Percentiles rank a stretch among this genome's conserved stretches.
Evolutionary conservation across 2,329 filamentous ascomycete species (phyloP).

Genomic region (Fusarium buxicola): DNA sequence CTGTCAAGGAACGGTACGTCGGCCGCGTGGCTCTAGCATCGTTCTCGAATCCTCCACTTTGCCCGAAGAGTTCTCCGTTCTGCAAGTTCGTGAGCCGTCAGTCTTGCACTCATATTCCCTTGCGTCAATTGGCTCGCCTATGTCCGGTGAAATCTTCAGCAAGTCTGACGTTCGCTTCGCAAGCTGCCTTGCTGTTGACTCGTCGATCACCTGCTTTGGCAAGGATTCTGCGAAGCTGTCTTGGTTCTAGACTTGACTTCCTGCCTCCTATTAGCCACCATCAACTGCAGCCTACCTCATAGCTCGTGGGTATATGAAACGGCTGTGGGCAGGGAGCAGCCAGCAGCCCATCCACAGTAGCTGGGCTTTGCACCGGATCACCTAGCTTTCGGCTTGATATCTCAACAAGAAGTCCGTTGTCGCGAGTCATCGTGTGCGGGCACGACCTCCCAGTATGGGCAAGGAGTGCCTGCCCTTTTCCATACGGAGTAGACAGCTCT

Average conservation of each 20-base stretch:
- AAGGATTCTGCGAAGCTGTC: conserved; percentile 21
- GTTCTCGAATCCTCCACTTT: conserved; percentile 23
- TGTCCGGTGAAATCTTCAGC: neutral
- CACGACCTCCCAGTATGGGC: conserved; percentile 3
- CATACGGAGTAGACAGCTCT: conserved; percentile 4
- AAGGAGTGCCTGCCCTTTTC: neutral
- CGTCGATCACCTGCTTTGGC: conserved; percentile 21
- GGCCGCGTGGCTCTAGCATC: conserved; percentile 30
- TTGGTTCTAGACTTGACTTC: conserved; percentile 9
- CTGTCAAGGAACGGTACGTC: conserved; percentile 24
- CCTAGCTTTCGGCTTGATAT: conserved; percentile 15
- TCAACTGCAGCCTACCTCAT: conserved; percentile 21
- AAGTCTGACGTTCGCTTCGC: conserved; percentile 17
- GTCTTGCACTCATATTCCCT: conserved; percentile 1
- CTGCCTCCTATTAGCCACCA: conserved; percentile 8
- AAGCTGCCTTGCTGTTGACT: conserved; percentile 27
- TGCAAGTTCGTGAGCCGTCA: conserved; percentile 8
- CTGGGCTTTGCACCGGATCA: neutral
- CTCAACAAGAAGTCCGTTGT: conserved; percentile 6
- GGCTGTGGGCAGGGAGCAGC: neutral
- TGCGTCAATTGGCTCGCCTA: conserved; percentile 14
- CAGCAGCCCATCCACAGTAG: no score
- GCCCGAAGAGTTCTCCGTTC: conserved; percentile 29
- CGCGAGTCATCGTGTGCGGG: conserved; percentile 17
- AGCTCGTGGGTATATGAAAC: conserved; percentile 7